Evolutionary conservation across 345 rosid species (phyloP), one percentile per base, ranked within the genome.

Genomic region (Salix dunnii): DNA sequence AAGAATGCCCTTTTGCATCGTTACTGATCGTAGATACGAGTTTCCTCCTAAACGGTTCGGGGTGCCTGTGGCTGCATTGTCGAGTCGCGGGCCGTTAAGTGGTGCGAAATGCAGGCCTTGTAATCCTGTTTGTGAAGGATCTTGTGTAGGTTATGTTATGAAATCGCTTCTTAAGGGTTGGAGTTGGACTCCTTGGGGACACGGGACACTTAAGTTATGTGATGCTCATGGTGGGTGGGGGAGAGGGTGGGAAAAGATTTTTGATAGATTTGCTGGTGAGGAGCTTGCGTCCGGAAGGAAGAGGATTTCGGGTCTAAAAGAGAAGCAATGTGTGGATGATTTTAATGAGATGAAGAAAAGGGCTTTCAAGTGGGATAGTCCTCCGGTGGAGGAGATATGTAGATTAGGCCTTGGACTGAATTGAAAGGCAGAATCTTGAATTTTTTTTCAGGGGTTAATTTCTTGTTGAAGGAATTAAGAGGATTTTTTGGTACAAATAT

Each of bases 71-170:
- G 91, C 92, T 2, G 86, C 97, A 0, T 14, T 87, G 73, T 89
- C 94, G 25, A 96, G 99, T 65, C 82, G 48, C 0, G 96, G 96
- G 2, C 98, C 96, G n/a, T 75, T 96, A 63, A 96, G 93, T 28
- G 99, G 99, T 28, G 93, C 97, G 30, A 93, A 95, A 67, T 95
- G 99, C 80, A 84, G 99, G 83, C 99, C 98, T 5, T 95, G 97
- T 72, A 84, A 62, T 74, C 81, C 90, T 2, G 86, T 79, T 1
- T 95, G 98, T 51, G 58, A 60, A 67, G 92, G 91, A 2, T 51
- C 74, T 20, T 95, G 98, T 75, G 94, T 87, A 71, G 91, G 46
- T 21, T 73, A 66, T 4, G 79, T 78, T 4, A 96, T 96, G 99
- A 25, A n/a, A 17, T 71, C 78, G 62, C 85, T 96, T 6, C 43